phyloP scores from a whole-genome alignment of 352 stramenopile species.

The Paralagenidium karlingii region DNA sequence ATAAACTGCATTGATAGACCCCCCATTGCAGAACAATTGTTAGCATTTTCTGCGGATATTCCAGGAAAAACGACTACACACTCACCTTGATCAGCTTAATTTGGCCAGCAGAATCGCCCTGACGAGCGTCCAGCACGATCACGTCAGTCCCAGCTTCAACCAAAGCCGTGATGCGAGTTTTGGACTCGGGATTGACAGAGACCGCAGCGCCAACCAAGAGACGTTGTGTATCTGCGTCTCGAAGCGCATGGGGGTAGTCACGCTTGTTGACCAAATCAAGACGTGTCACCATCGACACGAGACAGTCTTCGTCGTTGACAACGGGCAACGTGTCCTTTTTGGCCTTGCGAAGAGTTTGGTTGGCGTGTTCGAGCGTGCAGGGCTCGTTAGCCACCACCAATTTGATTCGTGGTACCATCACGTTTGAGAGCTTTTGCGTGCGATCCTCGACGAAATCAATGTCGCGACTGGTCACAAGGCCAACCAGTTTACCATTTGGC shows the following conservation, averaged over 20 bases:
- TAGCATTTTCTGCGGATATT: no score
- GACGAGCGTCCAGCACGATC: slow-evolving; percentile 96
- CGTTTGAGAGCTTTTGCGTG: slow-evolving; percentile 29
- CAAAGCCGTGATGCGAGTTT: slow-evolving; percentile 70
- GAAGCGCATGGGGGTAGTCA: slow-evolving; percentile 91
- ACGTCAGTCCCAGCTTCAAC: slow-evolving; percentile 93
- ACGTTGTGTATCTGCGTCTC: slow-evolving; percentile 88
- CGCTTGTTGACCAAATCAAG: slow-evolving; percentile 95
- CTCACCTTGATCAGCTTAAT: slow-evolving; percentile 45
- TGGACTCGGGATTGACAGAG: slow-evolving; percentile 89
- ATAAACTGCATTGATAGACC: slow-evolving; percentile 53
- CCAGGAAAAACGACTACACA: no score
- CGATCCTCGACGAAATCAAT: slow-evolving; percentile 95
- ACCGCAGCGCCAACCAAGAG: slow-evolving; percentile 94
- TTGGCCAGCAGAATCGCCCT: slow-evolving; percentile 91
- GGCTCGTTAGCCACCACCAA: slow-evolving; percentile 88
- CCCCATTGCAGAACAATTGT: no score
- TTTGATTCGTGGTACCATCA: slow-evolving; percentile 71
- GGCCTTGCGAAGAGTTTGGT: slow-evolving; percentile 91
- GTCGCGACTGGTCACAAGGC: slow-evolving; percentile 97
- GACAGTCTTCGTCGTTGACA: slow-evolving; percentile 89
- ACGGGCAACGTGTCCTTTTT: slow-evolving; percentile 99
- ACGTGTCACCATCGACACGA: slow-evolving; percentile 95
- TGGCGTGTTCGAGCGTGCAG: slow-evolving; percentile 90
- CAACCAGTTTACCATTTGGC: slow-evolving; percentile 91